Evolutionary conservation across 208 protist genomes (phyloP), one percentile per base, ranked within the genome.

Genomic region (Leptomonas seymouri): DNA sequence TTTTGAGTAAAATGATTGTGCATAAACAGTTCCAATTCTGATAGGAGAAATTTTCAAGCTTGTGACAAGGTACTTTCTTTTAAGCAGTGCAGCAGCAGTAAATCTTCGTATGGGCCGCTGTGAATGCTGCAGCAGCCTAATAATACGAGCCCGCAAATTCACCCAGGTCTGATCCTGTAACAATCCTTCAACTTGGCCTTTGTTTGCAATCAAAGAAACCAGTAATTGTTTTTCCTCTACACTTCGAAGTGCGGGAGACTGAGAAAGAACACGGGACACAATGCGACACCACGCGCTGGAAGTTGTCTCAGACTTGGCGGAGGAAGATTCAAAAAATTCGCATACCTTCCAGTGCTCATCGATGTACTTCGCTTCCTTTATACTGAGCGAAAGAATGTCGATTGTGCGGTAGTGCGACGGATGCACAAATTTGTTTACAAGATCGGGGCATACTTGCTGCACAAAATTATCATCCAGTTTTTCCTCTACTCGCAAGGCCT

Each of bases 1-100:
- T 45, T 68, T 73, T 21, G 81, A 81, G 31, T 78, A 56, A 67
- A 87, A 92, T 16, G 79, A 81, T 18, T 80, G 69, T 21, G 56
- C 56, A 23, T 62, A 46, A 25, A 62, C 25, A 1, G 41, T n/a
- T 36, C 3, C 41, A 16, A 62, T 49, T 49, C 49, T 23, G 25
- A 49, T n/a, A 15, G 56, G 56, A 36, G 56, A 62, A 16, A 62
- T 46, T 23, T 49, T 46, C 23, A 62, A 23, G 4, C 9, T 25
- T 20, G 39, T 34, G 3, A 34, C n/a, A 36, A 62, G 39, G 23
- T 49, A 5, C 25, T n/a, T 62, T 16, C 28, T 28, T n/a, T 62
- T 62, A 3, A 62, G n/a, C 21, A 62, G 39, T 18, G 56, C 21
- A 5, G 41, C 18, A 20, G 56, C 56, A 5, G 41, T 42, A 42